Conservation (phyloP, 352 stramenopile species). For the Globisporangium abappressorium region DNA sequence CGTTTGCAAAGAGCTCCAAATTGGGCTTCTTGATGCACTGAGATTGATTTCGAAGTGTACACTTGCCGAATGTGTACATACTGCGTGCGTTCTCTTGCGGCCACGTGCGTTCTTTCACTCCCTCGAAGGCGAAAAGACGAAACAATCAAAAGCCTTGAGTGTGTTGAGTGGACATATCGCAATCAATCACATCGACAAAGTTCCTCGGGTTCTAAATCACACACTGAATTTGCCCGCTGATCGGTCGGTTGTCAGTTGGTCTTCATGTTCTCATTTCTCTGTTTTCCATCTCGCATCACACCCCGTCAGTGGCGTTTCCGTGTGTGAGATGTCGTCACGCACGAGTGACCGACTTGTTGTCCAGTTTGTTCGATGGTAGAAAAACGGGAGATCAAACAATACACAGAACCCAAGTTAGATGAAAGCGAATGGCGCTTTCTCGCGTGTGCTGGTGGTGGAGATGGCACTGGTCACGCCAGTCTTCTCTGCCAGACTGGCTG, state of each 20-base stretch:
- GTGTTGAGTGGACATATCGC: neutral
- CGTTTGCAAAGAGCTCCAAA: neutral
- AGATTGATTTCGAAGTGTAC: neutral
- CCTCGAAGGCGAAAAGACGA: neutral
- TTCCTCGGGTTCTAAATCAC: neutral
- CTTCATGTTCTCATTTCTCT: neutral
- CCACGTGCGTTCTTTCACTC: too few relatives aligned
- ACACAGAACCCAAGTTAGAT: neutral
- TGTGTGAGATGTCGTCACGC: neutral
- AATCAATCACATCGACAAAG: neutral
- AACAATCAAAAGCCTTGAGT: neutral
- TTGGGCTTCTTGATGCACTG: neutral
- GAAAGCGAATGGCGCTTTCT: neutral
- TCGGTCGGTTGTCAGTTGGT: neutral
- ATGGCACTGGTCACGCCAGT: neutral
- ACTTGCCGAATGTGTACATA: neutral
- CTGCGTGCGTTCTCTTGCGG: too few relatives aligned
- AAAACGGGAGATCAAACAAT: neutral
- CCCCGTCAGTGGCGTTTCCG: neutral
- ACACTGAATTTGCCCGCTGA: neutral
- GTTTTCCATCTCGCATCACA: neutral
- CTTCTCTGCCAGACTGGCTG: neutral
- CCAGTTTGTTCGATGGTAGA: neutral
- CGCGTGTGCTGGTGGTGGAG: neutral
- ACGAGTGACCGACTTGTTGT: neutral